These are phyloP conservation scores for Alloteropsis angusta DNA, from an alignment of 202 grass and related monocot genomes.

Conservation along the genomic window DNA sequence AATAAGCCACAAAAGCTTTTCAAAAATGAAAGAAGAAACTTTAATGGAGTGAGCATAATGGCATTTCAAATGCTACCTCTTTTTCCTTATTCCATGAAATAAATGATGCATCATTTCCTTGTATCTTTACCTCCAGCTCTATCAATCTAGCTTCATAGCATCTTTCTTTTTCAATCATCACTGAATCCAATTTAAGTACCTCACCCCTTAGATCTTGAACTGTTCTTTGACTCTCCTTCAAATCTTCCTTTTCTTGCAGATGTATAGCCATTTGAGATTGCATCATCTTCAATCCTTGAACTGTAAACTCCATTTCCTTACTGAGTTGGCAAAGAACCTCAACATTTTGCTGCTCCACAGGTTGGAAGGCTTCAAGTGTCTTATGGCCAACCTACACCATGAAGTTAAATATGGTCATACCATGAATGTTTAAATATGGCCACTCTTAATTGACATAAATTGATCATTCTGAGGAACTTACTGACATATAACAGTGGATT, in stretches of 20 bases:
- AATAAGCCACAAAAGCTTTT: background rate
- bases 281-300: slow-evolving; percentile 40
- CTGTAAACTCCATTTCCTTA: slow-evolving; percentile 45
- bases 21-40: background rate
- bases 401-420: slow-evolving; percentile 17
- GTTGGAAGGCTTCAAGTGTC: slow-evolving; percentile 9
- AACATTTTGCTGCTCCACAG: slow-evolving; percentile 13
- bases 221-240: slow-evolving; percentile 27
- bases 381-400: slow-evolving; percentile 27
- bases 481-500: slow-evolving; percentile 54
- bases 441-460: background rate
- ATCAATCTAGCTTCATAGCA: slow-evolving; percentile 36
- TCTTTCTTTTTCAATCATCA: slow-evolving; percentile 50
- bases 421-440: background rate
- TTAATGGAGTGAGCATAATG: background rate
- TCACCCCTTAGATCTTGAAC: slow-evolving; percentile 39
- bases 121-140: slow-evolving; percentile 50
- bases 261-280: slow-evolving; percentile 37
- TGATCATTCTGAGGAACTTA: slow-evolving; percentile 43
- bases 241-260: slow-evolving; percentile 43
- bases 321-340: slow-evolving; percentile 29
- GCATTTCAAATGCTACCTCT: slow-evolving; percentile 45
- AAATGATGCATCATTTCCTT: slow-evolving; percentile 37
- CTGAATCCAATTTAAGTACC: slow-evolving; percentile 49
- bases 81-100: slow-evolving; percentile 49